Evolutionary conservation across 2,329 filamentous ascomycete species (phyloP), one percentile per base, ranked within the genome.

Genomic region (Sclerotinia spermophila): DNA sequence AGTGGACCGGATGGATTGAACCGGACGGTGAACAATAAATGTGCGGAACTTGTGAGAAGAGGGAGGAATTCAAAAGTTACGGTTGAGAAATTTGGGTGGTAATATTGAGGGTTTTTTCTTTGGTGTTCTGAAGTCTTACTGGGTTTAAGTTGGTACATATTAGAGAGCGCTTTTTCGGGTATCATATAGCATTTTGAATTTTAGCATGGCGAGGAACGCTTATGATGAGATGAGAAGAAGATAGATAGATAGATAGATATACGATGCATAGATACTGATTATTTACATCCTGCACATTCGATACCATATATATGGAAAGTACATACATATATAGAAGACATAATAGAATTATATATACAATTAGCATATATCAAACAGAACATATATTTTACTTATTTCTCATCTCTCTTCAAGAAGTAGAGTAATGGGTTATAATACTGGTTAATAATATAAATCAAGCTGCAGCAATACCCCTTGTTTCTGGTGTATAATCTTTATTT

Each of bases 41-140:
- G 85, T 77, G 84, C 87, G 1, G 76, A 76, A 8, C 79, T 86
- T 71, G 81, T 87, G 15, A 78, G 80, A 67, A 73, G 80, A 11
- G 88, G 88, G 0, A 78, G 77, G 62, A 77, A 85, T 75, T 80
- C 90, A 5, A 78, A 82, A 68, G 81, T 90, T 64, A 81, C 83
- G 40, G 85, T 90, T 38, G 89, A 91, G 85, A 91, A 91, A 76
- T 90, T 90, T 82, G 88, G 88, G 1, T 91, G 89, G 89, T 91
- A 68, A 42, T 30, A 24, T n/a, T 1, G 55, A 58, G 48, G n/a
- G 13, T 15, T 53, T 53, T 27, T 11, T 27, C 15, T 53, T 15
- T 27, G 5, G 8, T n/a, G 11, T 11, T 21, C 8, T 27, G 13
- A n/a, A 6, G 3, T 21, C n/a, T n/a, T 40, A 13, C 45, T n/a